Conservation (phyloP, 2,329 filamentous ascomycete species). For the Coniochaeta hoffmannii region DNA sequence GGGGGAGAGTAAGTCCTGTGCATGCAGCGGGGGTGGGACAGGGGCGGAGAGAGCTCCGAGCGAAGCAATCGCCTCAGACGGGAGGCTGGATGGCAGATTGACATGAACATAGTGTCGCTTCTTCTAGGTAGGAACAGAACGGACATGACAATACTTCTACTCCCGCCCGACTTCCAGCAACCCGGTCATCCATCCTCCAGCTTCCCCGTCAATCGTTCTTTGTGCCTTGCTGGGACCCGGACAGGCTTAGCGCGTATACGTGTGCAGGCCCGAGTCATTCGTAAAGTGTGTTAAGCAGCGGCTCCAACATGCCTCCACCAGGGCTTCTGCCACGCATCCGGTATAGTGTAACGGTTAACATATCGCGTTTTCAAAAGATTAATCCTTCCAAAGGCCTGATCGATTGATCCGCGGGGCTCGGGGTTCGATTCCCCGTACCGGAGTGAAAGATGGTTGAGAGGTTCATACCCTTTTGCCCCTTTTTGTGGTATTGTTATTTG, state of each 20-base stretch:
- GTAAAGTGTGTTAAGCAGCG: neutral
- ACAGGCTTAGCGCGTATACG: neutral
- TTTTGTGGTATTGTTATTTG: neutral
- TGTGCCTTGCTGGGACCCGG: neutral
- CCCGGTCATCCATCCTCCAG: no score
- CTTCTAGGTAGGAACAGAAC: no score
- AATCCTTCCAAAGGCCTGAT: neutral
- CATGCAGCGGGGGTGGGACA: neutral
- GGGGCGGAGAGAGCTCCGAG: neutral
- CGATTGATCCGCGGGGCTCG: neutral
- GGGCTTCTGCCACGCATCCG: neutral
- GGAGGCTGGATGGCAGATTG: neutral
- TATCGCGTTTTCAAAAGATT: conserved; percentile 1
- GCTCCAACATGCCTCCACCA: neutral
- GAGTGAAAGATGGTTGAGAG: neutral
- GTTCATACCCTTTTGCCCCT: neutral
- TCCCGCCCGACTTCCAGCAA: no score
- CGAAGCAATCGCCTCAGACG: neutral
- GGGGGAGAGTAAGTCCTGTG: neutral
- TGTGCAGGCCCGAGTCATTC: neutral
- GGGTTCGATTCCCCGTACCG: conserved; percentile 2
- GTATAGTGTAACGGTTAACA: conserved; percentile 2
- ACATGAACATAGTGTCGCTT: neutral
- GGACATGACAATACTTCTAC: no score
- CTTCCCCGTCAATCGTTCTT: neutral